phyloP scores from a whole-genome alignment of 306 rosid genomes.

The Hylodesmum podocarpum region DNA sequence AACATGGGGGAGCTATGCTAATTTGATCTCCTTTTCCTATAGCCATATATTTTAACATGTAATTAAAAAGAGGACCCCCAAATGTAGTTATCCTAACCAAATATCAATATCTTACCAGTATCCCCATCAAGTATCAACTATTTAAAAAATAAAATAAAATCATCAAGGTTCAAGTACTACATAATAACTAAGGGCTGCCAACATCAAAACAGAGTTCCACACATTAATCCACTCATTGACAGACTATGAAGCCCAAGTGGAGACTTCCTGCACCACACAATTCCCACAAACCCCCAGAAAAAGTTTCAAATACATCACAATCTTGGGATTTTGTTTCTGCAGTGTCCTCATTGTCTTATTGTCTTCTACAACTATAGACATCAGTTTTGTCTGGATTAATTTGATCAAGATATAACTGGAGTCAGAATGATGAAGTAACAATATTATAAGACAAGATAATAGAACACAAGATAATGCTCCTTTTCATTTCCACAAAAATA shows the following conservation, averaged over 20 bases:
- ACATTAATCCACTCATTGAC: no score
- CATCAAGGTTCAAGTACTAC: not conserved
- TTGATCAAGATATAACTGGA: not conserved
- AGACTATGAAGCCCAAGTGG: not conserved
- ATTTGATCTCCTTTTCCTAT: not conserved
- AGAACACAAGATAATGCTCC: not conserved
- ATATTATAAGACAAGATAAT: not conserved
- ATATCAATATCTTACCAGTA: not conserved
- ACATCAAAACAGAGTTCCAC: not conserved
- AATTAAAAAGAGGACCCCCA: not conserved
- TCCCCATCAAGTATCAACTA: not conserved
- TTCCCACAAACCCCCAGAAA: not conserved
- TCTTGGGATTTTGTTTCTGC: not conserved
- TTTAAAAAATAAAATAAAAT: not conserved
- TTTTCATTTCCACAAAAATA: not conserved
- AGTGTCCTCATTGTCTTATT: not conserved
- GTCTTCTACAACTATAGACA: not conserved
- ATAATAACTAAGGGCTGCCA: not conserved
- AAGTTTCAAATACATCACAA: not conserved
- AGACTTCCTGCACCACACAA: not conserved
- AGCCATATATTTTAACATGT: not conserved
- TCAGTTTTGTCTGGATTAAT: slow-evolving; percentile 1
- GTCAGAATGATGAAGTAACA: not conserved
- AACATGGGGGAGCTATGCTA: not conserved
- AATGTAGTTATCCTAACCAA: not conserved